Conservation (phyloP, 345 rosid genomes). For the Sapria himalayana region DNA sequence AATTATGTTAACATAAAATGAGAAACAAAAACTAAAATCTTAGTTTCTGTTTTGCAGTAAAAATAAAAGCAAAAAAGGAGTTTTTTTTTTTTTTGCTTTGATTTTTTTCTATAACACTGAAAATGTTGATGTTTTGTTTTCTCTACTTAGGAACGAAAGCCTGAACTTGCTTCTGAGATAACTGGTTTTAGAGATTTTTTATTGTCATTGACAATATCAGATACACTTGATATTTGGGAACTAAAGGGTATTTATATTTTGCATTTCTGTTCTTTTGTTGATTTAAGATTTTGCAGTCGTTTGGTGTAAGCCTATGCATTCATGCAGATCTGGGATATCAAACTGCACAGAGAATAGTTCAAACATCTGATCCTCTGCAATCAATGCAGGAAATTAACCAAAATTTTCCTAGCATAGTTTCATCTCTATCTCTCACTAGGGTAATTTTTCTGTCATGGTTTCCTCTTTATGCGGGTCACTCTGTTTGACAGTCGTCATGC, state of each 20-base stretch:
- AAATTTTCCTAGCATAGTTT: conserved; percentile 89
- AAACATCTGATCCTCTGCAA: conserved; percentile 82
- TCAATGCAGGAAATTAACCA: conserved; percentile 95
- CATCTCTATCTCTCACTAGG: conserved; percentile 95
- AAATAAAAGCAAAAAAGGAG: too few species aligned
- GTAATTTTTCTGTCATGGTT: conserved; percentile 22
- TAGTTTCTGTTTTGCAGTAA: too few species aligned
- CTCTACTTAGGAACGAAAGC: conserved; percentile 94
- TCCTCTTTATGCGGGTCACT: too few species aligned
- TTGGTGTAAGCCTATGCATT: conserved; percentile 11
- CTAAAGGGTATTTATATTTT: conserved; percentile 43
- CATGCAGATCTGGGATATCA: conserved; percentile 91
- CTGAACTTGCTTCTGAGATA: conserved; percentile 70
- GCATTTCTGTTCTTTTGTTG: background rate
- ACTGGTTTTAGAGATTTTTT: conserved; percentile 88
- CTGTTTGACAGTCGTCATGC: too few species aligned
- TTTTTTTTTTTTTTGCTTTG: too few species aligned
- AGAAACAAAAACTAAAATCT: too few species aligned
- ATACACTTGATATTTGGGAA: conserved; percentile 96
- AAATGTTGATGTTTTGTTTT: too few species aligned
- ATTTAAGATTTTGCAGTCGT: background rate
- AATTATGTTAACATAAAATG: too few species aligned
- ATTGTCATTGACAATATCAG: conserved; percentile 74
- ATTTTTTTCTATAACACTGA: too few species aligned
- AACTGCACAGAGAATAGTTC: conserved; percentile 92